Base-by-base conservation (phyloP, 306 rosid genomes). In the Cotoneaster glaucophyllus region DNA sequence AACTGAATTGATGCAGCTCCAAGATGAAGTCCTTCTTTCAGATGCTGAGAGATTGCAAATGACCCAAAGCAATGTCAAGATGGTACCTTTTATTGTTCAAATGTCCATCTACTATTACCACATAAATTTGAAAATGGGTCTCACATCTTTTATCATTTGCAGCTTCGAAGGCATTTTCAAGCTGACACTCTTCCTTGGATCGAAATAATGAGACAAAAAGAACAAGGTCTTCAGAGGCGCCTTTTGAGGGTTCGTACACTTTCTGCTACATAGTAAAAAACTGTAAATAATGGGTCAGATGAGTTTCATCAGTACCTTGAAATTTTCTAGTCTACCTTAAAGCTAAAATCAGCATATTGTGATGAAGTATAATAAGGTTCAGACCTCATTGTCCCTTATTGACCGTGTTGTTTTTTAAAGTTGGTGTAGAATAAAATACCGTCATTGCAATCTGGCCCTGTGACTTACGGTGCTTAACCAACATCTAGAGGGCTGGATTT, bases 111-210 rank as follows among this genome's bases (percentile, higher is more conserved):
- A 14, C 34, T 54, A 11, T 12, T 41, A 26, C 17, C 24, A 64
- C 17, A 22, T 32, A 18, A 18, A 2, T 70, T 28, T 54, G 62
- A 43, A 28, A 58, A 63, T 69, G 58, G 52, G 52, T 62, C n/a
- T 39, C 63, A 76, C 52, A 41, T 54, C 63, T 62, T 39, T 21
- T 78, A 39, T 18, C 52, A 39, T 76, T 52, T 85, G 85, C 91
- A 95, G 99, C 97, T 92, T 79, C 99, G 90, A 75, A 87, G 99
- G 78, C 97, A 95, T 88, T 87, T 92, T 88, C 93, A 92, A 86
- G 97, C 93, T 58, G 99, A 90, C 73, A 89, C 99, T 59, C 90
- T 89, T 79, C 97, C 99, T 19, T 70, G 92, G 86, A 87, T 92
- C 22, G 92, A 92, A 84, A 89, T 98, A 79, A 80, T 95, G 91